Evolutionary conservation across 495 filamentous ascomycete genomes (phyloP), one percentile per base, ranked within the genome.

Genomic region (Bacidia rubella): DNA sequence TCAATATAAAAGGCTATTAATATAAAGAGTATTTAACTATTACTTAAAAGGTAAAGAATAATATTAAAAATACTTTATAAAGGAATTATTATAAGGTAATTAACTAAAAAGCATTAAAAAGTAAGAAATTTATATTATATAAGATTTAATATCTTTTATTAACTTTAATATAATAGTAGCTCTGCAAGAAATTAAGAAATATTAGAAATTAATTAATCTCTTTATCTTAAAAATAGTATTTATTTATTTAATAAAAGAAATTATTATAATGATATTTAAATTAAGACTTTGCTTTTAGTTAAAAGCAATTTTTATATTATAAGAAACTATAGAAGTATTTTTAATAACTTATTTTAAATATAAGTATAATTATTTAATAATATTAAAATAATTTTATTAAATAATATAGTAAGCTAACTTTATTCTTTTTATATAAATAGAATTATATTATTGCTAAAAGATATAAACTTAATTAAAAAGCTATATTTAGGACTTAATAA

Each of bases 401-500:
- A 47, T 32, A 49, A 9, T 2, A 49, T 47, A 7, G 23, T 5
- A 2, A 3, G 2, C 2, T 5, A 47, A 47, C 23, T 47, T 23
- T 47, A 47, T 47, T 44, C 11, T 49, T 24, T 26, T 35, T 35
- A 25, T 22, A 49, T 49, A 49, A 25, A 25, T 49, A 49, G 23
- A 49, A 49, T 49, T 25, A 29, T 26, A 23, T 11, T 20, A 10
- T 12, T 22, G 19, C 11, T 10, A 21, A 46, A 22, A 46, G 43
- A 20, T 46, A 12, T 11, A 46, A 21, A 21, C 11, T 11, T 11
- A 46, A 22, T 11, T 10, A 46, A 22, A 12, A 46, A 46, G 10
- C 11, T 46, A 46, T 11, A 22, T 11, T 46, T n/a, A n/a, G n/a
- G n/a, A n/a, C n/a, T n/a, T n/a, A n/a, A n/a, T n/a, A n/a, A n/a